phyloP scores from a whole-genome alignment of 352 stramenopile genomes.

The Pythium rhizo-oryzae region DNA sequence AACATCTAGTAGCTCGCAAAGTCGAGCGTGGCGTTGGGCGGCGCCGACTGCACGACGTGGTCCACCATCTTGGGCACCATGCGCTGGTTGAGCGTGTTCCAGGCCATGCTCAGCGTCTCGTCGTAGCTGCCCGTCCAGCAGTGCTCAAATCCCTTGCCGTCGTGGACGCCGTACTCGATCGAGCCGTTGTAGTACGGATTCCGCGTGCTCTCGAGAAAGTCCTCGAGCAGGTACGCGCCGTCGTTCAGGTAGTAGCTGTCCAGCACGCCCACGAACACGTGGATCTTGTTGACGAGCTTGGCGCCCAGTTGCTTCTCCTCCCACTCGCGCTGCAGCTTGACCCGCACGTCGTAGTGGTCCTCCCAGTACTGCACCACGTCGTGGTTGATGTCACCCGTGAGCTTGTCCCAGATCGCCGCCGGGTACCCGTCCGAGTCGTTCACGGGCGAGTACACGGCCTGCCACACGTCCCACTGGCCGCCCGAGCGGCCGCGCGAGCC shows the following conservation, averaged over 20 bases:
- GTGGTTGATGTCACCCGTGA: slow-evolving; percentile 62
- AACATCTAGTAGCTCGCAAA: slow-evolving; percentile 49
- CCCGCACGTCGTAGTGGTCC: slow-evolving; percentile 63
- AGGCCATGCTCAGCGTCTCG: slow-evolving; percentile 66
- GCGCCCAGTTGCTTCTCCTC: slow-evolving; percentile 42
- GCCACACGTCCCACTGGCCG: slow-evolving; percentile 80
- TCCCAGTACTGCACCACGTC: slow-evolving; percentile 70
- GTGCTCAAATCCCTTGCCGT: slow-evolving; percentile 73
- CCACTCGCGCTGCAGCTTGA: slow-evolving; percentile 74
- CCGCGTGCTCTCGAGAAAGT: slow-evolving; percentile 61
- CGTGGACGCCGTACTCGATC: slow-evolving; percentile 68
- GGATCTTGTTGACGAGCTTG: slow-evolving; percentile 78
- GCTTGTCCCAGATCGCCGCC: slow-evolving; percentile 66
- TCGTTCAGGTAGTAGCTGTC: slow-evolving; percentile 85
- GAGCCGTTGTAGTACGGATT: slow-evolving; percentile 74
- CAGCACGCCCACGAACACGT: slow-evolving; percentile 73
- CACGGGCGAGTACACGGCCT: slow-evolving; percentile 70
- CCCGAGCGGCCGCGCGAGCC: slow-evolving; percentile 64
- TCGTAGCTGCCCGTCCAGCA: slow-evolving; percentile 80
- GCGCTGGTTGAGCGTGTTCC: slow-evolving; percentile 75
- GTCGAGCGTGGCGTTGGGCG: slow-evolving; percentile 45
- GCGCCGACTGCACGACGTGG: slow-evolving; percentile 55
- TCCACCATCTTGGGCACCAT: slow-evolving; percentile 71
- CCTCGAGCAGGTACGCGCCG: slow-evolving; percentile 67
- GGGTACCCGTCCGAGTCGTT: slow-evolving; percentile 65